Conservation (phyloP, 1,139 yeast species). For the Tardiomyces blankii region DNA sequence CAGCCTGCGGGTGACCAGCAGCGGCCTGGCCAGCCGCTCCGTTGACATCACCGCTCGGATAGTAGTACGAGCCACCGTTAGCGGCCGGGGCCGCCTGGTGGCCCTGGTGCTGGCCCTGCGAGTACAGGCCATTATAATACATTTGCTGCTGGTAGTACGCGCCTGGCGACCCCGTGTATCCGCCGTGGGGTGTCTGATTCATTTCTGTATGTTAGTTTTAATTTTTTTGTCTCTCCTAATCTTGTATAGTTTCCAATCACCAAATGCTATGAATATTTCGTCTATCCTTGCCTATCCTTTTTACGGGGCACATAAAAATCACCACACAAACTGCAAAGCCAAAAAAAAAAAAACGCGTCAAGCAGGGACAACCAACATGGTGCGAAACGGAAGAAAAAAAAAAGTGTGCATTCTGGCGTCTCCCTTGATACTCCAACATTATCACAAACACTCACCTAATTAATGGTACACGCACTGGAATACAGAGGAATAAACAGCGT, state of each 20-base stretch:
- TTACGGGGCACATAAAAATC: too few relatives aligned
- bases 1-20: slow-evolving; percentile 1
- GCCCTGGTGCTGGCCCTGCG: neutral
- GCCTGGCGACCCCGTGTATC: neutral
- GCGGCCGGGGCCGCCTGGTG: neutral
- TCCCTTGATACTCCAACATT: too few relatives aligned
- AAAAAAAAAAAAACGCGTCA: too few relatives aligned
- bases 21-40: neutral
- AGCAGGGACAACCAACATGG: too few relatives aligned
- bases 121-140: neutral
- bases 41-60: neutral
- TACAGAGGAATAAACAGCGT: neutral
- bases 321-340: too few relatives aligned
- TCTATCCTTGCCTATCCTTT: too few relatives aligned
- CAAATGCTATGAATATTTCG: too few relatives aligned
- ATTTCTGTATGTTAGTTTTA: neutral
- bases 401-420: too few relatives aligned
- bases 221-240: too few relatives aligned
- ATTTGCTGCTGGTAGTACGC: neutral
- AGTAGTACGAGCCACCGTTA: neutral
- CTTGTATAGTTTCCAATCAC: too few relatives aligned
- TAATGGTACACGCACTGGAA: neutral
- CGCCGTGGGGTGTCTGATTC: slow-evolving; percentile 1
- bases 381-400: too few relatives aligned
- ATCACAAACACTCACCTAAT: neutral